Percentiles rank a stretch among this genome's conserved stretches.
Evolutionary conservation across 2,329 filamentous ascomycete genomes (phyloP).

Genomic region (Drechslerella dactyloides): DNA sequence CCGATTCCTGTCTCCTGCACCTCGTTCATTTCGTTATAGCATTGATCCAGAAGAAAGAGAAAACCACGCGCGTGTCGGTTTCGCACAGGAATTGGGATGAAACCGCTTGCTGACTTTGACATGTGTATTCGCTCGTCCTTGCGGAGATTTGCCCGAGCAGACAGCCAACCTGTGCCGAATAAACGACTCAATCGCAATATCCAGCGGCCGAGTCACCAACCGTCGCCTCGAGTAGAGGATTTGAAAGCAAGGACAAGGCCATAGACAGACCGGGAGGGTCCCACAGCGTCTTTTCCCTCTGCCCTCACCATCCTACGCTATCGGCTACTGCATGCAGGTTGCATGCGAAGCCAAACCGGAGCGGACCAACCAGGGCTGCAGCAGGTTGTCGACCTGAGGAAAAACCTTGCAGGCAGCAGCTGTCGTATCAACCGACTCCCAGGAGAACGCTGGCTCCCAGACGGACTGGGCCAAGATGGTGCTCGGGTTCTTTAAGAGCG

Average conservation of each 20-base stretch:
- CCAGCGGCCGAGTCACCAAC: neutral
- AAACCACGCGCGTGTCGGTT: conserved; percentile 16
- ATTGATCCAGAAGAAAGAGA: neutral
- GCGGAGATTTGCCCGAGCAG: conserved; percentile 1
- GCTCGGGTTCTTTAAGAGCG: conserved; percentile 49
- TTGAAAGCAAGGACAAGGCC: conserved; percentile 6
- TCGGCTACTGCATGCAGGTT: conserved; percentile 1
- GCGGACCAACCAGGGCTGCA: conserved; percentile 1
- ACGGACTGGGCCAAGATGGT: conserved; percentile 25
- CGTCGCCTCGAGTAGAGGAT: neutral
- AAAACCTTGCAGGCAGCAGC: conserved; percentile 9
- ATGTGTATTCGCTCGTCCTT: conserved; percentile 7
- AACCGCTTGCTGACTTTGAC: conserved; percentile 13
- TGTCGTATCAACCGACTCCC: neutral
- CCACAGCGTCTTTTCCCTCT: conserved; percentile 2
- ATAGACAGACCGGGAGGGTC: neutral
- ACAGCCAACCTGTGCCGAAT: conserved; percentile 7
- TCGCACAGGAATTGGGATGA: neutral
- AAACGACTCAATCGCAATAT: conserved; percentile 15
- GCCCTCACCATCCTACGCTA: neutral
- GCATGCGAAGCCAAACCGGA: conserved; percentile 1
- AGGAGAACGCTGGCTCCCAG: conserved; percentile 25
- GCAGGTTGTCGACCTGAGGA: neutral
- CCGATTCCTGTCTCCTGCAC: neutral
- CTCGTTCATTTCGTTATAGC: neutral